Conservation (phyloP, 164 flowering plant genomes). For the Macadamia tetraphylla region DNA sequence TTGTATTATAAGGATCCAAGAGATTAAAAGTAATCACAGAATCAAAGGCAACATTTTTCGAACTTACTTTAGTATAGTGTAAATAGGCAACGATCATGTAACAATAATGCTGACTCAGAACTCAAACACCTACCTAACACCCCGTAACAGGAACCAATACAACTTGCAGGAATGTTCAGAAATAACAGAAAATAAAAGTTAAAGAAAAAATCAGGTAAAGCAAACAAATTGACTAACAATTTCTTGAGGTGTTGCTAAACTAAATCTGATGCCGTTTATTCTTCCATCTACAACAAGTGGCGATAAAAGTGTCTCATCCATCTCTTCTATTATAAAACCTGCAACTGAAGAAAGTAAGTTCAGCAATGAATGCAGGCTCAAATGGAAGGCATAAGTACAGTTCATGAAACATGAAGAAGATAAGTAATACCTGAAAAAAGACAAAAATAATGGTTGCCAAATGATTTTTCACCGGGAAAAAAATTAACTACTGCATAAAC, state of each 20-base stretch:
- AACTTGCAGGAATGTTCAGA: not conserved
- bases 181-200: not conserved
- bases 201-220: not conserved
- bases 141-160: not conserved
- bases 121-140: not conserved
- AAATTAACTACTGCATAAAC: no score
- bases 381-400: not conserved
- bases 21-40: no score
- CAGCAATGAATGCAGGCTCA: not conserved
- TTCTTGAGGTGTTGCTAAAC: constrained; percentile 48
- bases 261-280: constrained; percentile 43
- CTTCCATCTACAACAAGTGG: constrained; percentile 32
- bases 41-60: not conserved
- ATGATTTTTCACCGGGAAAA: no score
- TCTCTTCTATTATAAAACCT: constrained; percentile 8
- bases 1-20: no score
- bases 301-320: constrained; percentile 33
- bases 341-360: not conserved
- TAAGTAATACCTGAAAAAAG: no score
- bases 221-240: constrained; percentile 42
- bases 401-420: no score
- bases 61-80: not conserved
- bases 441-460: no score
- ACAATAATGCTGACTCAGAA: not conserved
- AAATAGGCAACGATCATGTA: not conserved